Conservation (phyloP, 2,329 filamentous ascomycete species). For the Aspergillus clavatus region DNA sequence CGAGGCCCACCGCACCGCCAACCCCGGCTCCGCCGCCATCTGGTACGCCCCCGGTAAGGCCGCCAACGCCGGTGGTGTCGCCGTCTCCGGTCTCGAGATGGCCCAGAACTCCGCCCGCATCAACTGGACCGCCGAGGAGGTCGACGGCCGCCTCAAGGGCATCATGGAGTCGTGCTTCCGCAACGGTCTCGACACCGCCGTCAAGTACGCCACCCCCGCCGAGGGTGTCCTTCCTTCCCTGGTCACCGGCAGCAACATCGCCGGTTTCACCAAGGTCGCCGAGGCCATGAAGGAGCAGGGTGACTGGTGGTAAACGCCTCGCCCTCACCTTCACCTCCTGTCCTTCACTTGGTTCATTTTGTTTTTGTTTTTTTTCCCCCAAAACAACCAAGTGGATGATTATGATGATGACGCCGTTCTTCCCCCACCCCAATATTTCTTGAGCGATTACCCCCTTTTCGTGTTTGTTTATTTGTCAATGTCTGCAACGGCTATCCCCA, state of each 20-base stretch:
- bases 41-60: conserved; percentile 99
- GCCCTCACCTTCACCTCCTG: neutral
- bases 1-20: conserved; percentile 64
- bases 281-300: conserved; percentile 94
- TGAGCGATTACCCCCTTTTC: conserved; percentile 6
- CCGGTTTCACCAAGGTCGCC: conserved; percentile 94
- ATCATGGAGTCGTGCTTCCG: conserved; percentile 96
- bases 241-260: conserved; percentile 94
- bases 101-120: conserved; percentile 91
- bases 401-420: conserved; percentile 14
- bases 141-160: conserved; percentile 80
- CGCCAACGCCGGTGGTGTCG: conserved; percentile 94
- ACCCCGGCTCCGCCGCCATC: conserved; percentile 64
- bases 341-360: no score
- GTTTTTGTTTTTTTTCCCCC: neutral
- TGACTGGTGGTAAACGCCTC: conserved; percentile 67
- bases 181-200: conserved; percentile 81
- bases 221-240: conserved; percentile 85
- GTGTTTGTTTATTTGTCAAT: conserved; percentile 18
- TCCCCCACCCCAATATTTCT: no score
- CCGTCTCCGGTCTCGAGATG: conserved; percentile 97
- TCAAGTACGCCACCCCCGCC: conserved; percentile 73
- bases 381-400: neutral
- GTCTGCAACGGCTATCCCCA: no score
- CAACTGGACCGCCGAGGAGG: conserved; percentile 81